Conservation (phyloP, 2,329 filamentous ascomycete species). For the Scedosporium apiospermum region DNA sequence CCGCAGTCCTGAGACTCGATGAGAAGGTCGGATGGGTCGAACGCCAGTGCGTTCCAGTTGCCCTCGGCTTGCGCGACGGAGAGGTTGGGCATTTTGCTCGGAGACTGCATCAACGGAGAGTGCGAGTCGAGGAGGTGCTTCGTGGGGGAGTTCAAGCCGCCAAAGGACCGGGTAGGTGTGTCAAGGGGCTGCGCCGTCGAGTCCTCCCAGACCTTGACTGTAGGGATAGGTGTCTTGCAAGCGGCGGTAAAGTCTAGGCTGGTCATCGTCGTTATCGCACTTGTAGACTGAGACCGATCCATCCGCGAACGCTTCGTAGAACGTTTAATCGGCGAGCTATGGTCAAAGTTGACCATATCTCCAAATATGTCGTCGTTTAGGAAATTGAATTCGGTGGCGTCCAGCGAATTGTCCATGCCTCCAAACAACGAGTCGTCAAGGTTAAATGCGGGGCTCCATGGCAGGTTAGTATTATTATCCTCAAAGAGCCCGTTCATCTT, state of each 20-base stretch:
- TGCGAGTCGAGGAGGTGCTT: slow-evolving; percentile 27
- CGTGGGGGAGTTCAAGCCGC: slow-evolving; percentile 44
- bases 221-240: neutral
- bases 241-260: neutral
- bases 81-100: slow-evolving; percentile 36
- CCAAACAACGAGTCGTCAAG: slow-evolving; percentile 24
- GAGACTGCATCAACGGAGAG: slow-evolving; percentile 26
- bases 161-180: slow-evolving; percentile 49
- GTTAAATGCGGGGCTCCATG: slow-evolving; percentile 51
- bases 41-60: slow-evolving; percentile 25
- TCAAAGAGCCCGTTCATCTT: slow-evolving; percentile 25
- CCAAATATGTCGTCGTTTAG: slow-evolving; percentile 23
- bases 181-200: slow-evolving; percentile 21
- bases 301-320: slow-evolving; percentile 49
- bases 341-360: slow-evolving; percentile 28
- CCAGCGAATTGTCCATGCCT: slow-evolving; percentile 12
- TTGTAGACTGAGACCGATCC: slow-evolving; percentile 54
- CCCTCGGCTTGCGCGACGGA: slow-evolving; percentile 26
- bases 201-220: neutral
- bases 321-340: slow-evolving; percentile 59
- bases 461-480: slow-evolving; percentile 20
- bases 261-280: slow-evolving; percentile 45
- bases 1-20: slow-evolving; percentile 44
- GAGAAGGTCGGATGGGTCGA: slow-evolving; percentile 30
- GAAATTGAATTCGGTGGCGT: neutral